Evolutionary conservation across 768 basidiomycete genomes (phyloP), one percentile per base, ranked within the genome.

Genomic region (Podaxis carcinomalis): DNA sequence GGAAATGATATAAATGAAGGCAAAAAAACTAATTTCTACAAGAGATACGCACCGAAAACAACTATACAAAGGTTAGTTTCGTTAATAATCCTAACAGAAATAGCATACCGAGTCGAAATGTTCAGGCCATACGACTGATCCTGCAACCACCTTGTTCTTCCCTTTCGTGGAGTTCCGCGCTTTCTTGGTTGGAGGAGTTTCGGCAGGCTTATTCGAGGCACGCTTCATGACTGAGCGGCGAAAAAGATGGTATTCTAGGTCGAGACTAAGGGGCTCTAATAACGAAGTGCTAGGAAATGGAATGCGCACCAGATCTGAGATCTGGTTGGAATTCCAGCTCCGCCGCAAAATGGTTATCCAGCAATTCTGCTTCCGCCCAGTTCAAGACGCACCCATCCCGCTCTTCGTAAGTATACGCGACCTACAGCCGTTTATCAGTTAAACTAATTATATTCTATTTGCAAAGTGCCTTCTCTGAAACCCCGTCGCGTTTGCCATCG

Each of bases 61-160:
- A 53, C 59, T 60, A 32, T 25, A 25, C 21, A n/a, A 10, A 25
- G 23, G 19, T 60, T 14, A 60, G 51, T 27, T 19, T 23, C 25
- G 40, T 19, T 10, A 60, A 4, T 2, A 28, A 28, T 46, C n/a
- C 4, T 1, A 40, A 61, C 50, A 21, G 14, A 25, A 27, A 35
- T 9, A 39, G 80, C 83, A 51, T 76, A 80, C 80, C 40, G 73
- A 75, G 56, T 82, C 74, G 62, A 91, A 90, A 67, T 90, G 81
- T 27, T 83, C 79, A 3, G 89, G 87, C 86, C 88, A 90, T 63
- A 19, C 67, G 37, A 57, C 13, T 28, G 58, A 51, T 39, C 40
- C 25, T 62, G 35, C 61, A 56, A 51, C 55, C n/a, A 28, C 44
- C 44, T 54, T 56, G 35, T 21, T 11, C 35, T 58, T 51, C 14